A percentile compares a stretch with the other conserved stretches of the same genome.
phyloP scores from a whole-genome alignment of 176 grass and related monocot species.

The Triticum urartu region DNA sequence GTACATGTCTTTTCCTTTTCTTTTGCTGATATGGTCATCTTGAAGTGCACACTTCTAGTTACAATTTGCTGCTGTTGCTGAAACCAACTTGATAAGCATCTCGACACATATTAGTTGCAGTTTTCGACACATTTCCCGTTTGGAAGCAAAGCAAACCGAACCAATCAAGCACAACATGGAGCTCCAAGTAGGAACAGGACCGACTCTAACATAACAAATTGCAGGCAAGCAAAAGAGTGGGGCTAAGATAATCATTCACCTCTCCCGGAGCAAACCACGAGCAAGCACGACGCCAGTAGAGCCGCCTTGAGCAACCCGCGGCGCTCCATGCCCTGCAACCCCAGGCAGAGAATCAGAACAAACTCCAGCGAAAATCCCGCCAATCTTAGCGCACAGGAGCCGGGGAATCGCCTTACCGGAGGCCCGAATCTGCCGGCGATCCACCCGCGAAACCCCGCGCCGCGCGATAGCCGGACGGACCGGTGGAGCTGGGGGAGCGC shows the following conservation, averaged over 20 bases:
- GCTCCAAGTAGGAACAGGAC: not conserved
- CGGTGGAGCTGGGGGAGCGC: not conserved
- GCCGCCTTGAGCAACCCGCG: constrained; percentile 36
- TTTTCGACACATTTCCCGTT: too few species aligned
- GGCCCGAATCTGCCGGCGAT: not conserved
- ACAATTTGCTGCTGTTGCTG: not conserved
- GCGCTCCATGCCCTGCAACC: constrained; percentile 43
- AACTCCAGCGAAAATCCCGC: not conserved
- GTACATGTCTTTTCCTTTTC: not conserved
- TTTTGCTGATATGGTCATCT: not conserved
- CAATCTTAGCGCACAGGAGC: not conserved
- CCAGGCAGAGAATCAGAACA: not conserved
- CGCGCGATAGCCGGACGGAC: not conserved
- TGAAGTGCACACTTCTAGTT: not conserved
- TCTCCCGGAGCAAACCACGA: constrained; percentile 53
- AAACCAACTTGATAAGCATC: too few species aligned
- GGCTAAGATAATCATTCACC: not conserved
- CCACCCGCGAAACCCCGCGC: not conserved
- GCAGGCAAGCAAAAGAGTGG: not conserved
- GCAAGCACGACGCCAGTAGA: constrained; percentile 48
- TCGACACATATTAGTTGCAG: too few species aligned
- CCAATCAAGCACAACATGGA: not conserved
- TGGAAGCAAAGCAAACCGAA: not conserved
- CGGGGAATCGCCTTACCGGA: not conserved
- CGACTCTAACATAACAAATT: not conserved